Conservation (phyloP, 768 basidiomycete genomes). For the Mycena haematopus region DNA sequence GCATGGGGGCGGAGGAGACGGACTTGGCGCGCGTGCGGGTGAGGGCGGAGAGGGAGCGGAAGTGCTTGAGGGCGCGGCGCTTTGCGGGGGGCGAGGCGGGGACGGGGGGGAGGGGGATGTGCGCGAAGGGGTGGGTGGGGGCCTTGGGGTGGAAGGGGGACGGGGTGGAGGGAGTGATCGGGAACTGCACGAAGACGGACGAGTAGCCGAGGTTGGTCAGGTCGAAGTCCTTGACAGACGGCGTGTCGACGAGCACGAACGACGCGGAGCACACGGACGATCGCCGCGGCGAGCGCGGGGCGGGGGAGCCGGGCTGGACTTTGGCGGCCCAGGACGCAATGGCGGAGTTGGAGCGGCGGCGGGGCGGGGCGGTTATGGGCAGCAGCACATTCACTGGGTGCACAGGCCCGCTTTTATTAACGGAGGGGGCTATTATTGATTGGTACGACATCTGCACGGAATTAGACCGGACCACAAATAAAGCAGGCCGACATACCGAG, state of each 20-base stretch:
- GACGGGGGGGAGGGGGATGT: slow-evolving; percentile 34
- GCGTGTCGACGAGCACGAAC: too few species aligned
- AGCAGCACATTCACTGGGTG: slow-evolving; percentile 19
- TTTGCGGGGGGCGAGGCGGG: slow-evolving; percentile 28
- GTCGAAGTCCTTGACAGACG: slow-evolving; percentile 57
- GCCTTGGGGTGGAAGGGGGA: slow-evolving; percentile 38
- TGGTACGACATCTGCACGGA: slow-evolving; percentile 17
- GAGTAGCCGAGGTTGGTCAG: slow-evolving; percentile 70
- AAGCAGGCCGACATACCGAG: slow-evolving; percentile 8
- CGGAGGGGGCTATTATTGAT: slow-evolving; percentile 12
- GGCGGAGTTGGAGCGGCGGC: slow-evolving; percentile 50
- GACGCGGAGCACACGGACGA: slow-evolving; percentile 30
- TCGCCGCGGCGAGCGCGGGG: slow-evolving; percentile 44
- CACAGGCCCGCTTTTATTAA: slow-evolving; percentile 17
- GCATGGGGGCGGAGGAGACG: slow-evolving; percentile 12
- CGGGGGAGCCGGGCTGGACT: slow-evolving; percentile 75
- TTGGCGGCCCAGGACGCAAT: slow-evolving; percentile 68
- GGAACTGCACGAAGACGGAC: slow-evolving; percentile 66
- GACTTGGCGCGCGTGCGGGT: slow-evolving; percentile 48
- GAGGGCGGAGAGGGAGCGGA: slow-evolving; percentile 61
- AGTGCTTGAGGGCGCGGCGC: slow-evolving; percentile 45
- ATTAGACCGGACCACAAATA: slow-evolving; percentile 3
- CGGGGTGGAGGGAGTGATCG: slow-evolving; percentile 52
- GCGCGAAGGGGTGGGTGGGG: slow-evolving; percentile 33
- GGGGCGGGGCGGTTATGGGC: slow-evolving; percentile 29